Evolutionary conservation across 1,284 basidiomycete species (phyloP), one percentile per base, ranked within the genome.

Genomic region (Marasmius oreades): DNA sequence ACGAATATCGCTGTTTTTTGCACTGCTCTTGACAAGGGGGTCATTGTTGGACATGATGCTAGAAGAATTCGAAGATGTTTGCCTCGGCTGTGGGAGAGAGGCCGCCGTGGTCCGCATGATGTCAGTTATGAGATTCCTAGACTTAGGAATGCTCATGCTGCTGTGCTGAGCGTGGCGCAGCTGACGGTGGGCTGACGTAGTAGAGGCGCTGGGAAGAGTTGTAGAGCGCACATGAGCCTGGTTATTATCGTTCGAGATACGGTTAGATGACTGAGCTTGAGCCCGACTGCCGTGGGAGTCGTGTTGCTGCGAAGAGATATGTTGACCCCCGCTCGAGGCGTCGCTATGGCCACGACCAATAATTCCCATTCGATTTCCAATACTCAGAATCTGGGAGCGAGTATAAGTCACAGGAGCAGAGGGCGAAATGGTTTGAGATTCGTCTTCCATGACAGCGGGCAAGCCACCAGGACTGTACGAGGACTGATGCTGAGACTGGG

Each of bases 141-240:
- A 45, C 48, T 60, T 62, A 6, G 68, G 67, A 57, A 69, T 69
- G 58, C 68, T 79, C 71, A 77, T 72, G 60, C 75, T 77, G 59
- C 63, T 77, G 58, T 75, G 74, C 61, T 75, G 72, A 61, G 67
- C 70, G 64, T 76, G 74, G 7, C 76, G 66, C 64, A 60, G 42
- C 61, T 70, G 67, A 55, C 67, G 66, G 43, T 60, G 26, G 66
- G 70, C 57, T 65, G 62, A 55, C 42, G 69, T 61, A 28, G 62
- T 55, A 11, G 63, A 62, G 46, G n/a, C n/a, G n/a, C 55, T 64
- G 24, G 66, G 62, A 44, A 65, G 63, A 51, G 67, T 66, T 31
- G 66, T 63, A 26, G 69, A 67, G 52, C 76, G 72, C 56, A 73
- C 64, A 61, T 77, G 77, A 18, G 71, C 69, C 51, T 71, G 70